Evolutionary conservation across 371 early-diverging fungal genomes (phyloP).

Genomic region (Chytridium lagenaria): DNA sequence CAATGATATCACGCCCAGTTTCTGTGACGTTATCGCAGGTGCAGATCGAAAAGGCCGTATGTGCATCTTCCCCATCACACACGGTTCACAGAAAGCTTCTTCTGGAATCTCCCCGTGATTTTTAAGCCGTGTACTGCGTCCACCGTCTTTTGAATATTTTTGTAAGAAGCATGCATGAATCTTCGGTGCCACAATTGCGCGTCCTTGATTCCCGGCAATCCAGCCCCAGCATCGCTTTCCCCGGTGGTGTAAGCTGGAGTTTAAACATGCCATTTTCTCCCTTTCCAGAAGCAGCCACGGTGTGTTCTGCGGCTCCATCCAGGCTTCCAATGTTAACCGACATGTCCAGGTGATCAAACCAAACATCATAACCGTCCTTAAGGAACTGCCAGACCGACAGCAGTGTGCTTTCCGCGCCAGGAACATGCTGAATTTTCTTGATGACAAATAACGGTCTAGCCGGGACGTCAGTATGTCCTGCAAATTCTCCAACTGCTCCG

Average conservation of each 20-base stretch:
- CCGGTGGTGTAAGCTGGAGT: not conserved
- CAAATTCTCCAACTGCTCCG: not conserved
- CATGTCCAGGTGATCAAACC: conserved; percentile 13
- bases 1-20: not conserved
- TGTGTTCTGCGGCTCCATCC: not conserved
- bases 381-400: conserved; percentile 8
- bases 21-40: not conserved
- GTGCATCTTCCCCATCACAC: conserved; percentile 7
- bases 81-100: not conserved
- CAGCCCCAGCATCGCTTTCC: conserved; percentile 4
- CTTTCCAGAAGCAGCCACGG: not conserved
- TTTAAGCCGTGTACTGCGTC: not conserved
- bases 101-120: not conserved
- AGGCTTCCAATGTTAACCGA: not conserved
- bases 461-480: not conserved
- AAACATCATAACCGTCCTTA: not conserved
- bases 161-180: not conserved
- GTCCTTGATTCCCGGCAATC: not conserved
- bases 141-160: not conserved
- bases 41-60: not conserved
- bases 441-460: not conserved
- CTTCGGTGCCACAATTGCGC: not conserved
- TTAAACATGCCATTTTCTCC: not conserved
- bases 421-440: not conserved
- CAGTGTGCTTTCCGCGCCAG: not conserved